A percentile compares a stretch with the other conserved stretches of the same genome.
Conservation (phyloP, 371 early-diverging fungal species). For the Syncephalastrum sp. region DNA sequence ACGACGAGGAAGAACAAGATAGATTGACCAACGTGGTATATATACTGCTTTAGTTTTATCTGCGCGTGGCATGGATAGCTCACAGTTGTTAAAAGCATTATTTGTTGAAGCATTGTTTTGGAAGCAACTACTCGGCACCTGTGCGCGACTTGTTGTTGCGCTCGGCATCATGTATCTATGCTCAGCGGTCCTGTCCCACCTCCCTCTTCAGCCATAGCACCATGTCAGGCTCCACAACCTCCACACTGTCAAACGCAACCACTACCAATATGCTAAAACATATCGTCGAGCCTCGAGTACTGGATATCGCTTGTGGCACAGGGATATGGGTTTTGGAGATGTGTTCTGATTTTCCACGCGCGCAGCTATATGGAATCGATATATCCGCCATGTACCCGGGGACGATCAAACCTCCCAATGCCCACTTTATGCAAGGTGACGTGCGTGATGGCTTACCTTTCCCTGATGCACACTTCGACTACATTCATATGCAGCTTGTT, state of each 20-base stretch:
- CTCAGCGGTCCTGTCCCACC: constrained; percentile 5
- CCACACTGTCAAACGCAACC: not conserved
- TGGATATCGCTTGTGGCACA: constrained; percentile 46
- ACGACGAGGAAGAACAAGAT: constrained; percentile 41
- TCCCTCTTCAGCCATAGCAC: not conserved
- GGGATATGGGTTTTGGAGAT: constrained; percentile 57
- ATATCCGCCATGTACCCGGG: constrained; percentile 52
- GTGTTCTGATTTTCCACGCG: constrained; percentile 53
- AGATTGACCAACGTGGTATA: constrained; percentile 33
- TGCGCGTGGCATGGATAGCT: not conserved
- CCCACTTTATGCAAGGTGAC: constrained; percentile 44
- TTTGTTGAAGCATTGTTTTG: constrained; percentile 34
- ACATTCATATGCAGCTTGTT: constrained; percentile 50
- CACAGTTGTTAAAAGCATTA: constrained; percentile 31
- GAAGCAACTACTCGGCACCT: constrained; percentile 40
- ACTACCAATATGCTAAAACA: constrained; percentile 4
- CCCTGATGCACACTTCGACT: constrained; percentile 54
- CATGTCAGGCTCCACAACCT: too few species aligned
- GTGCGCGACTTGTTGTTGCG: constrained; percentile 32
- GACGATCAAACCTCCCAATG: constrained; percentile 51
- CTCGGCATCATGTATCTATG: not conserved
- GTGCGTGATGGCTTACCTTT: constrained; percentile 53
- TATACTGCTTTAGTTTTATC: not conserved
- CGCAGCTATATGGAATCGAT: constrained; percentile 54
- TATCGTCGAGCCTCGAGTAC: constrained; percentile 19